A percentile compares a stretch with the other conserved stretches of the same genome.
Evolutionary conservation across 2,329 filamentous ascomycete genomes (phyloP).

Genomic region (Penicillium sp.): DNA sequence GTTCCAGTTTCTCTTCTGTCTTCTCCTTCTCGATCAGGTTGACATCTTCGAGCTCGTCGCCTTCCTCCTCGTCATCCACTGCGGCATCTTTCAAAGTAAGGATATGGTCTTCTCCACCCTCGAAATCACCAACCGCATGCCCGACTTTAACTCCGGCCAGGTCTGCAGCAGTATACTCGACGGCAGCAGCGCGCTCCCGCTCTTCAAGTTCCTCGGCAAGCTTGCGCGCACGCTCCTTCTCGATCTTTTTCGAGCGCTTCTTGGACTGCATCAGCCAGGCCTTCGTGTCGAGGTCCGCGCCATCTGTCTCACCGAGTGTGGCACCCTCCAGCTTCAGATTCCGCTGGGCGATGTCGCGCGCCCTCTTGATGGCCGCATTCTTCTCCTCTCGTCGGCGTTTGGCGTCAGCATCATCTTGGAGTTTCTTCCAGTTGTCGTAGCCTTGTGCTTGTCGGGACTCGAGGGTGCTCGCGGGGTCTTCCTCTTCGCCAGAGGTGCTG

Average conservation of each 20-base stretch:
- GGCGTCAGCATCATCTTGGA: conserved; percentile 65
- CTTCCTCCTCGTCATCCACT: conserved; percentile 79
- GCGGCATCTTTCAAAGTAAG: conserved; percentile 91
- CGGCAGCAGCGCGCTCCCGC: conserved; percentile 65
- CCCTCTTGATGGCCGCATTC: conserved; percentile 79
- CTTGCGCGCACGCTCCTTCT: conserved; percentile 65
- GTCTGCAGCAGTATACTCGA: conserved; percentile 80
- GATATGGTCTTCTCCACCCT: conserved; percentile 77
- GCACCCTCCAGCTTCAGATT: conserved; percentile 74
- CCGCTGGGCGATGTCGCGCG: conserved; percentile 77
- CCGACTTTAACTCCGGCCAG: conserved; percentile 87
- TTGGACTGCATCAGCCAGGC: conserved; percentile 86
- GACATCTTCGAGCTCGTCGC: conserved; percentile 69
- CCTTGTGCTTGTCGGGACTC: conserved; percentile 58
- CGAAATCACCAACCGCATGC: conserved; percentile 78
- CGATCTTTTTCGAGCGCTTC: conserved; percentile 90
- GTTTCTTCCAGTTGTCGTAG: conserved; percentile 53
- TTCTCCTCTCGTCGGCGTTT: conserved; percentile 77
- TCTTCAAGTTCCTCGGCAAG: conserved; percentile 75
- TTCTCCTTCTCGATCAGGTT: conserved; percentile 44
- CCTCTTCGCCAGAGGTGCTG: conserved; percentile 50
- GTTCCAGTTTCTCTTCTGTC: conserved; percentile 65
- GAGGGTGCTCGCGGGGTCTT: conserved; percentile 75
- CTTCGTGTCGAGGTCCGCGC: conserved; percentile 69
- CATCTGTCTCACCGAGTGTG: conserved; percentile 73